Conservation (phyloP, 1,284 basidiomycete species). For the Ceratobasidium sp. region DNA sequence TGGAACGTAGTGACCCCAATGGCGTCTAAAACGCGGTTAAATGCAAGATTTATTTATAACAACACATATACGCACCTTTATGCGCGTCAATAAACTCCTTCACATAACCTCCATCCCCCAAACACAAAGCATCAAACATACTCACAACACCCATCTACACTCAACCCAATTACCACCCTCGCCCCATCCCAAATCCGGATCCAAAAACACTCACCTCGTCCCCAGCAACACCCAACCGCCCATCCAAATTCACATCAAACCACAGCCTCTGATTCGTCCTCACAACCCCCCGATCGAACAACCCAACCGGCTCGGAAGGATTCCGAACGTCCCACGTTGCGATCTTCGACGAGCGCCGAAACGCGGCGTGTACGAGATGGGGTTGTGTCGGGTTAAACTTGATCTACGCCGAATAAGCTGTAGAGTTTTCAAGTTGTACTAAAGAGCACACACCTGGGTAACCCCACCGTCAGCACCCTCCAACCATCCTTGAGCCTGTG, state of each 20-base stretch:
- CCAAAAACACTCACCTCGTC: conserved; percentile 68
- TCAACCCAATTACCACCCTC: neutral
- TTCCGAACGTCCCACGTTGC: conserved; percentile 85
- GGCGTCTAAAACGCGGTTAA: conserved; percentile 58
- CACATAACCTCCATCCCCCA: conserved; percentile 34
- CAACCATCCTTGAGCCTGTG: conserved; percentile 72
- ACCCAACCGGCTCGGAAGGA: conserved; percentile 63
- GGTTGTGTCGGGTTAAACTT: conserved; percentile 82
- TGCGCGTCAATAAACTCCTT: conserved; percentile 51
- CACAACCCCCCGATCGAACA: conserved; percentile 57
- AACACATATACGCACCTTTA: conserved; percentile 47
- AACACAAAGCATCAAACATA: conserved; percentile 50
- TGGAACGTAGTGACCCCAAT: conserved; percentile 75
- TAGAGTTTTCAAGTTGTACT: neutral
- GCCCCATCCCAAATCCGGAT: neutral
- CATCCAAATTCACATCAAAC: conserved; percentile 83
- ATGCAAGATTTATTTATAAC: no score
- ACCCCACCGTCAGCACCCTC: conserved; percentile 73
- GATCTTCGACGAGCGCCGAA: conserved; percentile 73
- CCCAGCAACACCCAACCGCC: conserved; percentile 77
- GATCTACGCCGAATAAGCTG: conserved; percentile 64
- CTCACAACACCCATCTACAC: conserved; percentile 53
- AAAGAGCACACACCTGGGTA: conserved; percentile 70
- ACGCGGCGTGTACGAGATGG: conserved; percentile 82
- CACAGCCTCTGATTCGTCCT: conserved; percentile 80